Evolutionary conservation across 2,329 filamentous ascomycete genomes (phyloP), one percentile per base, ranked within the genome.

Genomic region (Verticillium dahliae): DNA sequence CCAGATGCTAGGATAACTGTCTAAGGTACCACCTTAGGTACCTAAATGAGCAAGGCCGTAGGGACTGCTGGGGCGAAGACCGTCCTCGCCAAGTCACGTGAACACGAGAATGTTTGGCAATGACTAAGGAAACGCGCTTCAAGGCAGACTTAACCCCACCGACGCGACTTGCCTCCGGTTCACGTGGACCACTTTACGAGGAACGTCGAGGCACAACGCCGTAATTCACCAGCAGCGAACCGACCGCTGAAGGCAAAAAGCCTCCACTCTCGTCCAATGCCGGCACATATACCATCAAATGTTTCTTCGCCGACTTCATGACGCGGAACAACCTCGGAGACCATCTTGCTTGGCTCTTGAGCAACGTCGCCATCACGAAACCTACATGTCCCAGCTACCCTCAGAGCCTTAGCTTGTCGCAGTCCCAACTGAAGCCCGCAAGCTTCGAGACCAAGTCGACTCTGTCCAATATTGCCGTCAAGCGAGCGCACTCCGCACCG

Each of bases 291-390:
- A 2, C 39, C 56, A 52, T 55, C 57, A 54, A 33, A 62, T 33
- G 41, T 34, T 34, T 31, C 41, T 54, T 56, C 63, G 68, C 73
- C 73, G 78, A 70, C 77, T 81, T 81, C 76, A 86, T 86, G 84
- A 86, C 84, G 76, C 82, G 81, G 71, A 85, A 86, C 75, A 86
- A 86, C 70, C 78, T 86, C 63, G 72, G 74, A 67, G 79, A 83
- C 69, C 81, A 86, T 71, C 74, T 86, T 67, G 76, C 80, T 67
- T 86, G 84, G 84, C 76, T 86, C 69, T 70, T 85, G 68, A 76
- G 76, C 68, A 81, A 83, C 71, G 72, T 76, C 67, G 69, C 74
- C 61, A 70, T 74, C 68, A 73, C 72, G 66, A 74, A 73, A 69
- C 76, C 77, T 58, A 62, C 75, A 74, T 62, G 72, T 69, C 63